Conservation (phyloP, 345 rosid species). For the Streptanthus diversifolius region DNA sequence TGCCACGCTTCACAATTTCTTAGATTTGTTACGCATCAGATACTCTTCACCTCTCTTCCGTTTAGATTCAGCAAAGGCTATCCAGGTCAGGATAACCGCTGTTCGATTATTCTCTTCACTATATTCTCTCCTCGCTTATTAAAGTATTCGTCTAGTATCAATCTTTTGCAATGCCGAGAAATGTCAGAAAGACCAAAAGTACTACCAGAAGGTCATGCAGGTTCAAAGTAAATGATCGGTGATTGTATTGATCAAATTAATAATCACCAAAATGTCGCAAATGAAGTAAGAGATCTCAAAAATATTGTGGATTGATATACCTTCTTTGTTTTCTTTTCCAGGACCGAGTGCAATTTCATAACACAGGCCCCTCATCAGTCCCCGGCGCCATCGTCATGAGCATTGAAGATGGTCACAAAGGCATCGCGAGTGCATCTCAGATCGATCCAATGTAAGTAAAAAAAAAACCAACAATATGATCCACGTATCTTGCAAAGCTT, state of each 20-base stretch:
- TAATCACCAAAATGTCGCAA: not conserved
- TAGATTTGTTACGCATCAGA: conserved; percentile 59
- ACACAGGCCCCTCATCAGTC: conserved; percentile 63
- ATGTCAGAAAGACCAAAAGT: not conserved
- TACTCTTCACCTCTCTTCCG: conserved; percentile 93
- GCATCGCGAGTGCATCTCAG: conserved; percentile 55
- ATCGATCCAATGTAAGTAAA: conserved; percentile 67
- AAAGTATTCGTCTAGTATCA: not conserved
- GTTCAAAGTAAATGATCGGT: not conserved
- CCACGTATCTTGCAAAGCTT: not conserved
- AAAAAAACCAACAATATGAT: not conserved
- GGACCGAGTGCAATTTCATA: conserved; percentile 73
- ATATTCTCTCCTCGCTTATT: conserved; percentile 1
- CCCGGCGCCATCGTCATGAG: conserved; percentile 84
- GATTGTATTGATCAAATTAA: conserved; percentile 1
- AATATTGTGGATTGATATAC: not conserved
- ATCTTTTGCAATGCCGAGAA: not conserved
- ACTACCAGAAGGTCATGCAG: not conserved
- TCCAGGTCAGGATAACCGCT: conserved; percentile 55
- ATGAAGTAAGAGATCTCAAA: not conserved
- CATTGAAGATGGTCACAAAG: conserved; percentile 77
- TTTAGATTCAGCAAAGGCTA: conserved; percentile 62
- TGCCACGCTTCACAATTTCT: conserved; percentile 66
- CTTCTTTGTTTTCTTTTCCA: conserved; percentile 10
- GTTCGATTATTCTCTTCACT: not conserved